Percentiles rank a stretch among this genome's conserved stretches.
These are phyloP conservation scores for Penicillium sp. DNA, from an alignment of 2,329 filamentous ascomycete species.

Conservation along the genomic window DNA sequence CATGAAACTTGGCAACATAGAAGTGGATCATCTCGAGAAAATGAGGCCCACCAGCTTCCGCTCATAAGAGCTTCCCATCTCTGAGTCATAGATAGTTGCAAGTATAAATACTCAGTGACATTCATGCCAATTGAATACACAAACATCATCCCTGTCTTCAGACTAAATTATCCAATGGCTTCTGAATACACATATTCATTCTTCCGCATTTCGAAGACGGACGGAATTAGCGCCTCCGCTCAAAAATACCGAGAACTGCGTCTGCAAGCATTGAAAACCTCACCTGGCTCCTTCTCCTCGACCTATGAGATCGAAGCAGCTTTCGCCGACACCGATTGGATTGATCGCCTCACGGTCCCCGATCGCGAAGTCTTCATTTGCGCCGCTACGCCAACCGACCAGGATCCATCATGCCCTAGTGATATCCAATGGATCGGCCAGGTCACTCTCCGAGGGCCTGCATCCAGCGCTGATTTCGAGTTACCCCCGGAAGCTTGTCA, in stretches of 20 bases:
- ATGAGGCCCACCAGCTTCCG: no score
- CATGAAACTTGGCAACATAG: not conserved
- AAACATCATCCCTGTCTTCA: no score
- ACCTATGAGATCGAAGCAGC: constrained; percentile 32
- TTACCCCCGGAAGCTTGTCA: constrained; percentile 27
- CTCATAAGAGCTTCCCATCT: no score
- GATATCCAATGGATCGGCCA: constrained; percentile 31
- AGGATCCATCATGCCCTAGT: not conserved
- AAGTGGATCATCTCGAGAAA: not conserved
- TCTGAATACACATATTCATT: constrained; percentile 7
- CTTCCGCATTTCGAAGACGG: constrained; percentile 10
- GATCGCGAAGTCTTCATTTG: constrained; percentile 33
- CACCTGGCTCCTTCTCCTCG: constrained; percentile 30
- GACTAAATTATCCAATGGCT: not conserved
- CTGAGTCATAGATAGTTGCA: no score
- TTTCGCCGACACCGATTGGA: constrained; percentile 27
- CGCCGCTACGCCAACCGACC: constrained; percentile 10
- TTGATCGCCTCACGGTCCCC: constrained; percentile 20
- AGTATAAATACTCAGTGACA: no score
- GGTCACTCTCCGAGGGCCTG: constrained; percentile 31
- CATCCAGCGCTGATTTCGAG: constrained; percentile 20
- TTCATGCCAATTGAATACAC: no score
- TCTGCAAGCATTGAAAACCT: constrained; percentile 29
- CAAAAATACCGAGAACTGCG: constrained; percentile 17
- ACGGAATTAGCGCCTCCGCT: constrained; percentile 4